These are phyloP conservation scores for Peniophora sp. DNA, from an alignment of 1,284 basidiomycete genomes.

Conservation along the genomic window DNA sequence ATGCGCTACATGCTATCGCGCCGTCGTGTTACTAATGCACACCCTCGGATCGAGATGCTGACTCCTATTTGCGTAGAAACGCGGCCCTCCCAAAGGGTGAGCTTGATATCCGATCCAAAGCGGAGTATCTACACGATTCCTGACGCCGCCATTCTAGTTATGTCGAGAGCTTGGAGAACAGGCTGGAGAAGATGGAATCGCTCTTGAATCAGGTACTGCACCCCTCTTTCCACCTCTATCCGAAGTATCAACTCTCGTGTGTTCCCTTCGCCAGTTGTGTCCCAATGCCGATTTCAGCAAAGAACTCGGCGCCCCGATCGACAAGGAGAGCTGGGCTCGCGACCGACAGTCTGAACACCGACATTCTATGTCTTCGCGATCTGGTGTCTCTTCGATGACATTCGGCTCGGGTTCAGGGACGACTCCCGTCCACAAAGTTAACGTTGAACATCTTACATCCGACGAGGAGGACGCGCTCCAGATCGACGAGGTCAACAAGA, in stretches of 20 bases:
- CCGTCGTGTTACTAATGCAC: too few species aligned
- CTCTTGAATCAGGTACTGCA: constrained; percentile 45
- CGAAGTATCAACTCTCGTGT: too few species aligned
- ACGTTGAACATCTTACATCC: constrained; percentile 17
- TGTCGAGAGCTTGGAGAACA: constrained; percentile 64
- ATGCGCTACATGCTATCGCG: too few species aligned
- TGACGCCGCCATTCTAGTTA: constrained; percentile 33
- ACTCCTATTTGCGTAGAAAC: constrained; percentile 40
- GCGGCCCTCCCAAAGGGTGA: constrained; percentile 80
- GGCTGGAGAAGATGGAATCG: constrained; percentile 67
- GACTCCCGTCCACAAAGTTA: constrained; percentile 10
- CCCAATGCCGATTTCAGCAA: constrained; percentile 41
- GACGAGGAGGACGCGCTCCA: constrained; percentile 21
- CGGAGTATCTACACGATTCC: too few species aligned
- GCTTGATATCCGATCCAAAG: too few species aligned
- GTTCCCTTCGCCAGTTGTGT: constrained; percentile 27
- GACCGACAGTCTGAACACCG: not conserved
- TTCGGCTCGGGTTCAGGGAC: not conserved
- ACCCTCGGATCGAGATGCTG: too few species aligned
- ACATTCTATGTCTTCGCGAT: not conserved
- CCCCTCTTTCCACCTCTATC: not conserved
- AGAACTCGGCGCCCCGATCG: constrained; percentile 38
- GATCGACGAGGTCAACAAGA: not conserved
- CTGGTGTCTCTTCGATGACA: not conserved
- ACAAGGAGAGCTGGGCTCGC: constrained; percentile 33